A percentile compares a stretch with the other conserved stretches of the same genome.
Evolutionary conservation across 768 basidiomycete genomes (phyloP).

Genomic region (Trametes meyenii): DNA sequence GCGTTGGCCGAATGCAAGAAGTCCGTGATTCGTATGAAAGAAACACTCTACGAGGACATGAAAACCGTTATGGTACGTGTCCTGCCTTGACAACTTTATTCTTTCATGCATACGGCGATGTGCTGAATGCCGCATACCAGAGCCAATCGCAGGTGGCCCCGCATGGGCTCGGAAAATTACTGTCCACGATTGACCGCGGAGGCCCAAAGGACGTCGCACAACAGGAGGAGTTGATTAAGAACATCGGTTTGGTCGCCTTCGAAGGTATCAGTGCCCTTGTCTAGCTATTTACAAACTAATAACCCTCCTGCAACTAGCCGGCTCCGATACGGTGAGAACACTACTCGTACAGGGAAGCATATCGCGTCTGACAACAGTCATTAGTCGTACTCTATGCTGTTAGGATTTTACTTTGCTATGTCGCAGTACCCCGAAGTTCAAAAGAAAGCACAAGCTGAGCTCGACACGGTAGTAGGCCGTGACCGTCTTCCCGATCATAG

Average conservation of each 20-base stretch:
- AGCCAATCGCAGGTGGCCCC: not conserved
- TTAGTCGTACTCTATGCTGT: slow-evolving; percentile 17
- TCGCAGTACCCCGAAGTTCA: slow-evolving; percentile 34
- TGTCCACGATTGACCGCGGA: not conserved
- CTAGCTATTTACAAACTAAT: not conserved
- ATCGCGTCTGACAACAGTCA: not conserved
- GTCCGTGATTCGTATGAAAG: not conserved
- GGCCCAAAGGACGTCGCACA: not conserved
- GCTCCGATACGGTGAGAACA: not conserved
- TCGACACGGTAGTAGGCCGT: slow-evolving; percentile 41
- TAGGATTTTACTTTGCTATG: slow-evolving; percentile 29
- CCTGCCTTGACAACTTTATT: not conserved
- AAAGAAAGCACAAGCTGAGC: slow-evolving; percentile 37
- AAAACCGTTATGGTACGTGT: not conserved
- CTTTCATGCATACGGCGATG: too few species aligned
- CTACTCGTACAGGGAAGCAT: not conserved
- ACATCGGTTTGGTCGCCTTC: not conserved
- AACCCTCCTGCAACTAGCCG: not conserved
- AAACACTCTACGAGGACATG: not conserved
- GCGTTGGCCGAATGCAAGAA: not conserved
- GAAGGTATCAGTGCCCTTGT: too few species aligned
- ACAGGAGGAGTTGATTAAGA: not conserved
- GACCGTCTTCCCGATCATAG: slow-evolving; percentile 32
- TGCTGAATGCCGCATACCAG: too few species aligned
- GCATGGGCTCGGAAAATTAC: not conserved